phyloP scores from a whole-genome alignment of 176 grass and related monocot genomes.

The Paspalum notatum region DNA sequence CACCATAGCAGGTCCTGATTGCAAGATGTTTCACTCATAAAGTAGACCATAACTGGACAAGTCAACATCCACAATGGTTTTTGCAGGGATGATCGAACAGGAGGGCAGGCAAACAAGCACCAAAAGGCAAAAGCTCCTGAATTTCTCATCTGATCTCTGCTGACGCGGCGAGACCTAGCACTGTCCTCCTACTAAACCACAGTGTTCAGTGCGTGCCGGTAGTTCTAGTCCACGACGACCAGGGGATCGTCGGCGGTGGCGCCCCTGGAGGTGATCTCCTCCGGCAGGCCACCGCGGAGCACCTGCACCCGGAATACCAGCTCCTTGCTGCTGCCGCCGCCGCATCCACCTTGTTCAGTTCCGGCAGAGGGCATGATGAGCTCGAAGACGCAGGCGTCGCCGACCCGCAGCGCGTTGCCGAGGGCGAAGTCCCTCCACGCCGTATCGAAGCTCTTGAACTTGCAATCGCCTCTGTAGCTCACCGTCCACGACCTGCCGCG shows the following conservation, averaged over 20 bases:
- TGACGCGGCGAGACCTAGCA: no score
- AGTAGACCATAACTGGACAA: no score
- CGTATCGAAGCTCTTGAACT: background rate
- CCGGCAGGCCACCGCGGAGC: constrained; percentile 47
- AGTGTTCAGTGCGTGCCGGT: no score
- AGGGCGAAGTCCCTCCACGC: constrained; percentile 43
- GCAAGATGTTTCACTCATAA: no score
- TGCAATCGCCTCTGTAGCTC: constrained; percentile 36
- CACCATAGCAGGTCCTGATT: background rate
- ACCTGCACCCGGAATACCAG: constrained; percentile 48
- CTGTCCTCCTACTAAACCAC: no score
- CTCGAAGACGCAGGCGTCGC: constrained; percentile 51
- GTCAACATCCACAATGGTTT: no score
- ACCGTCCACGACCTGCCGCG: constrained; percentile 34
- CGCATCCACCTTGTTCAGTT: no score
- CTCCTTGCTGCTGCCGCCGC: background rate
- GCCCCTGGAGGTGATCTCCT: constrained; percentile 41
- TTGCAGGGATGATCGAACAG: no score
- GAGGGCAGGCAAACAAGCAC: no score
- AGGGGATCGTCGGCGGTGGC: constrained; percentile 42
- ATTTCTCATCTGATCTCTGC: no score
- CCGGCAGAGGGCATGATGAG: background rate
- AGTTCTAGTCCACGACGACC: constrained; percentile 27
- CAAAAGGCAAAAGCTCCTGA: no score
- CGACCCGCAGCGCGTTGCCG: constrained; percentile 40